Percentiles rank a stretch among this genome's conserved stretches.
Evolutionary conservation across 345 rosid species (phyloP).

Genomic region (Arabidopsis arenosa): DNA sequence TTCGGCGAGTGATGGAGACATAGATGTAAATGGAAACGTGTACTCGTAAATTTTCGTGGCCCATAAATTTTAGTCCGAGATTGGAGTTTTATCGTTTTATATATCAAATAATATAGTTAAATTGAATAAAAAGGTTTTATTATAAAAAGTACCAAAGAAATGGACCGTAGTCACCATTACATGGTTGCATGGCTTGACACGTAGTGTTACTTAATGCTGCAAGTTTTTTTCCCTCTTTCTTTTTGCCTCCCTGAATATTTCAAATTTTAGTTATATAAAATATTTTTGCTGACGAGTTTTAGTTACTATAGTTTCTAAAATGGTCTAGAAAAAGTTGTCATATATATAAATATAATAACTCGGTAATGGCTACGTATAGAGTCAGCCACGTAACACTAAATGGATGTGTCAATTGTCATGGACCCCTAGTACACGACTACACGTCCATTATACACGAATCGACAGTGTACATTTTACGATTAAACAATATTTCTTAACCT

Average conservation of each 20-base stretch:
- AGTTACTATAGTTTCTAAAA: constrained; percentile 40
- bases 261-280: constrained; percentile 13
- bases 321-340: constrained; percentile 36
- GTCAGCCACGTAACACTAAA: constrained; percentile 37
- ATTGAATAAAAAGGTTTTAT: constrained; percentile 1
- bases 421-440: neutral
- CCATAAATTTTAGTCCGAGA: constrained; percentile 5
- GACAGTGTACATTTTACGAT: neutral
- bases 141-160: constrained; percentile 34
- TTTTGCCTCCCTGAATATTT: constrained; percentile 16
- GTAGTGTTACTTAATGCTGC: constrained; percentile 34
- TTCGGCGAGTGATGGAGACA: constrained; percentile 38
- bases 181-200: constrained; percentile 40
- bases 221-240: constrained; percentile 5
- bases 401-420: constrained; percentile 28
- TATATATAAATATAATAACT: neutral
- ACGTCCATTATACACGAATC: constrained; percentile 16
- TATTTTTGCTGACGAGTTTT: constrained; percentile 35
- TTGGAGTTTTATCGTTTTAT: constrained; percentile 28
- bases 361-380: constrained; percentile 37
- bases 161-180: constrained; percentile 37
- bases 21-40: constrained; percentile 34
- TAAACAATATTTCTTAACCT: neutral
- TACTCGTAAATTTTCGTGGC: constrained; percentile 31
- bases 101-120: neutral